Evolutionary conservation across 495 filamentous ascomycete species (phyloP).

Genomic region (Penicillium manginii): DNA sequence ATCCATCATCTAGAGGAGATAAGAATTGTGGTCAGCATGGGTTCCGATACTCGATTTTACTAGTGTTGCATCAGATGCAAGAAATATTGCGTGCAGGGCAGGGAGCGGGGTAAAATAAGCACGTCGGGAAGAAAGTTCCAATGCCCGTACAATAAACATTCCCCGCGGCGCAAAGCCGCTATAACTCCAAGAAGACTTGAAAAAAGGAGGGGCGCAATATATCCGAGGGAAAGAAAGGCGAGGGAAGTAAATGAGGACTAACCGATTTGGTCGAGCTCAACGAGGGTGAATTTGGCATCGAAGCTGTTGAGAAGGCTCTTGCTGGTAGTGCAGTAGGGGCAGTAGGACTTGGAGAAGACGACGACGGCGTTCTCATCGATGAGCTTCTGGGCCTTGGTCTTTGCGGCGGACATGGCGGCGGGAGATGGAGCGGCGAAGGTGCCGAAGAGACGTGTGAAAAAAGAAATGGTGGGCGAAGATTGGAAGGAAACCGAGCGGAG

Average conservation of each 20-base stretch:
- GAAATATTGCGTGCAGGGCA: no score
- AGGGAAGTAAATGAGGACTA: slow-evolving; percentile 32
- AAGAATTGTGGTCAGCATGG: background rate
- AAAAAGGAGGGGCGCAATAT: background rate
- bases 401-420: slow-evolving; percentile 79
- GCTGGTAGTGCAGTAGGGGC: slow-evolving; percentile 87
- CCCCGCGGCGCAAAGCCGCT: slow-evolving; percentile 1
- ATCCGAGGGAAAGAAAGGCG: background rate
- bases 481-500: slow-evolving; percentile 14
- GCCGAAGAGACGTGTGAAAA: slow-evolving; percentile 76
- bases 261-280: slow-evolving; percentile 89
- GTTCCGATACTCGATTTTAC: no score
- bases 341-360: slow-evolving; percentile 95
- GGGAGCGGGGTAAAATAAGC: no score
- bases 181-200: no score
- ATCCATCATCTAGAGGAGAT: slow-evolving; percentile 66
- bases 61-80: no score
- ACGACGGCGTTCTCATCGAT: slow-evolving; percentile 94
- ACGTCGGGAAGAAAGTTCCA: no score
- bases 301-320: slow-evolving; percentile 71
- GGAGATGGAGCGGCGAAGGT: slow-evolving; percentile 57
- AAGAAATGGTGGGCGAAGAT: slow-evolving; percentile 65
- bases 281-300: slow-evolving; percentile 70
- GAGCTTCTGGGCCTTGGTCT: slow-evolving; percentile 80
- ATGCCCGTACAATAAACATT: background rate